These are phyloP conservation scores for Castanea mollissima DNA, from an alignment of 306 rosid species.

Conservation along the genomic window DNA sequence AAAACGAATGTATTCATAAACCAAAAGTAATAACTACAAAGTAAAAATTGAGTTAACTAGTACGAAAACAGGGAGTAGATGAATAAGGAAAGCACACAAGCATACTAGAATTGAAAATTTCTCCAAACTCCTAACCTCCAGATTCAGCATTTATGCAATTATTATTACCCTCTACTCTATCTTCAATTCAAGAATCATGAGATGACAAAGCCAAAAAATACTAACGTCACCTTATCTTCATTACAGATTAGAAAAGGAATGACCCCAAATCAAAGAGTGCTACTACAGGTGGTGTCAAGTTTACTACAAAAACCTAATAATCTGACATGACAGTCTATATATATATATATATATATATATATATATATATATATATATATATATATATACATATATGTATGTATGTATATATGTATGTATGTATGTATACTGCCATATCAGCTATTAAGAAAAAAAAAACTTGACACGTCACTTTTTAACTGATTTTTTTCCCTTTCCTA, in stretches of 20 bases:
- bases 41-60: not conserved
- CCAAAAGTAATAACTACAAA: not conserved
- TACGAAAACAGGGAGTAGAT: not conserved
- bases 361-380: too few relatives aligned
- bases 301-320: too few relatives aligned
- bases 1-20: not conserved
- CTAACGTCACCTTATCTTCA: not conserved
- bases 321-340: too few relatives aligned
- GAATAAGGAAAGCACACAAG: conserved; percentile 8
- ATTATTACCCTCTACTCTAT: not conserved
- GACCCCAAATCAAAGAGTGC: not conserved
- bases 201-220: not conserved
- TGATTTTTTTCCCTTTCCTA: too few relatives aligned
- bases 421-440: too few relatives aligned
- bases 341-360: too few relatives aligned
- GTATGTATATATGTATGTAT: too few relatives aligned
- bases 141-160: conserved; percentile 2
- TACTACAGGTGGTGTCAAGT: too few relatives aligned
- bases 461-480: too few relatives aligned
- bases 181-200: not conserved
- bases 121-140: not conserved
- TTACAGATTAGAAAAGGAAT: not conserved
- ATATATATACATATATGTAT: too few relatives aligned
- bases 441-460: too few relatives aligned
- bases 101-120: conserved; percentile 6